Evolutionary conservation across 1,284 basidiomycete species (phyloP).

Genomic region (Kwoniella shivajii): DNA sequence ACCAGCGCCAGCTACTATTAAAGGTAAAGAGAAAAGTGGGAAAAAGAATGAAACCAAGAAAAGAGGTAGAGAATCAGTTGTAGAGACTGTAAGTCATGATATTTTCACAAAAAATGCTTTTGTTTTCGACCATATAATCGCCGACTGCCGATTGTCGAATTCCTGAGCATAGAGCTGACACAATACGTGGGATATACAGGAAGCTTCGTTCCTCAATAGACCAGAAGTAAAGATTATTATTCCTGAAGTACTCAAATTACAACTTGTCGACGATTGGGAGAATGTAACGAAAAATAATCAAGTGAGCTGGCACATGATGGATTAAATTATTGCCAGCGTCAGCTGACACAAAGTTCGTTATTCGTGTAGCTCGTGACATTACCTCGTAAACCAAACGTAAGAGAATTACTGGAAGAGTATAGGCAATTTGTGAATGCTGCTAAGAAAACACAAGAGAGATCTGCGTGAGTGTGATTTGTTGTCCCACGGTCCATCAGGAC

Average conservation of each 20-base stretch:
- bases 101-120: too few species aligned
- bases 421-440: slow-evolving; percentile 62
- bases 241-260: slow-evolving; percentile 83
- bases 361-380: slow-evolving; percentile 80
- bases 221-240: slow-evolving; percentile 90
- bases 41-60: slow-evolving; percentile 56
- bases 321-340: not conserved
- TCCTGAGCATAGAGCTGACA: too few species aligned
- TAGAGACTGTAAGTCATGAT: slow-evolving; percentile 44
- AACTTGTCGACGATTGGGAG: slow-evolving; percentile 98
- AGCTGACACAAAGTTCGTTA: not conserved
- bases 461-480: slow-evolving; percentile 46
- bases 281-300: slow-evolving; percentile 92
- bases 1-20: slow-evolving; percentile 25
- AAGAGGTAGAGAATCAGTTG: slow-evolving; percentile 53
- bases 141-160: too few species aligned
- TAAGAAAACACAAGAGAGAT: slow-evolving; percentile 56
- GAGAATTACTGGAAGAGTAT: slow-evolving; percentile 78
- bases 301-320: slow-evolving; percentile 55
- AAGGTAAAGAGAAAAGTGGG: slow-evolving; percentile 52
- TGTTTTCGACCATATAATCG: too few species aligned
- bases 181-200: slow-evolving; percentile 34
- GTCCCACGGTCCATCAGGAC: not conserved
- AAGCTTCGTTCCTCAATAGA: slow-evolving; percentile 64
- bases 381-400: slow-evolving; percentile 79